These are phyloP conservation scores for Cryphonectria parasitica DNA, from an alignment of 2,329 filamentous ascomycete genomes.

Conservation along the genomic window DNA sequence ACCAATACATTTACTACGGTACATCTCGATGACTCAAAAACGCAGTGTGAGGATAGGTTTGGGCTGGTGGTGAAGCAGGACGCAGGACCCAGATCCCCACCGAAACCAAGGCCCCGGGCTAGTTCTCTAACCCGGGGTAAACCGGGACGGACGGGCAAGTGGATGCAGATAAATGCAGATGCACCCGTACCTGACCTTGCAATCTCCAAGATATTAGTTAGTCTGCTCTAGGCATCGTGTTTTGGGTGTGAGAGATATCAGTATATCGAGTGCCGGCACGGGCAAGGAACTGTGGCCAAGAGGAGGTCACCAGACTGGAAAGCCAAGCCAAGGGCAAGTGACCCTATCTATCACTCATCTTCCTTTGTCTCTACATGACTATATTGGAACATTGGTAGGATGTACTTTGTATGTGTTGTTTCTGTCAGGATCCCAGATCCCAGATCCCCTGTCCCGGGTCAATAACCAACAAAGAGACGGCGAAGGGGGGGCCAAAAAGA, in stretches of 20 bases:
- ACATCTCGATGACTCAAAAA: constrained; percentile 4
- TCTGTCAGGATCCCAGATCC: not conserved
- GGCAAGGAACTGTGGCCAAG: not conserved
- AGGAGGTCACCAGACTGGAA: not conserved
- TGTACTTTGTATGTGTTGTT: constrained; percentile 2
- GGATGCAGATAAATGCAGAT: constrained; percentile 15
- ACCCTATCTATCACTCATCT: constrained; percentile 6
- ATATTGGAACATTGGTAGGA: not conserved
- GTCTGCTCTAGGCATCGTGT: too few species aligned
- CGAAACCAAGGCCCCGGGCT: constrained; percentile 9
- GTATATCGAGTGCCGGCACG: not conserved
- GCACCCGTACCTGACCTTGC: not conserved
- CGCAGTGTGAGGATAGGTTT: constrained; percentile 8
- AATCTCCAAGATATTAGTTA: not conserved
- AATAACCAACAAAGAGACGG: not conserved
- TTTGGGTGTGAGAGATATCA: not conserved
- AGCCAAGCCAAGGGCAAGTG: constrained; percentile 6
- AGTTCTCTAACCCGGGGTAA: constrained; percentile 8
- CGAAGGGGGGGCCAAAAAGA: not conserved
- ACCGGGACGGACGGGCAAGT: constrained; percentile 10
- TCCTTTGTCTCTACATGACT: not conserved
- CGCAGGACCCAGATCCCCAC: constrained; percentile 8
- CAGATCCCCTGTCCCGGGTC: not conserved
- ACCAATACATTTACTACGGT: not conserved
- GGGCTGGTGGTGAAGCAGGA: not conserved